Evolutionary conservation across 192 early-diverging fungal species (phyloP).

Genomic region (Rhizophagus prolifer): DNA sequence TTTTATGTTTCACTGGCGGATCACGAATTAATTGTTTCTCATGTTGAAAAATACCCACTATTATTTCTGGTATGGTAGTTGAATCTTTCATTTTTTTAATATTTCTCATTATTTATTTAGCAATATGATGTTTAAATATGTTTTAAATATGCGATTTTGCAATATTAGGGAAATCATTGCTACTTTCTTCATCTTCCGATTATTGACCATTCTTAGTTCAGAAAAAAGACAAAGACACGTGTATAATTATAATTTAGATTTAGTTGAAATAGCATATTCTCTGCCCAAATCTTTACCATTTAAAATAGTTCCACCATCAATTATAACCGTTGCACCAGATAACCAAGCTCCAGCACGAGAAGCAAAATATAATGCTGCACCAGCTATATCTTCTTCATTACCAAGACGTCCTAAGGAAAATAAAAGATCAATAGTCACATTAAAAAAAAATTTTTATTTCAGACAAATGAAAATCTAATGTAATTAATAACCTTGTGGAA

Average conservation of each 20-base stretch:
- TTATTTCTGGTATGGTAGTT: too few relatives aligned
- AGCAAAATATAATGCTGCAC: background rate
- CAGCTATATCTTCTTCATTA: slow-evolving; percentile 15
- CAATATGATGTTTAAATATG: too few relatives aligned
- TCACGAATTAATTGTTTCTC: too few relatives aligned
- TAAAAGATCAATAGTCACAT: background rate
- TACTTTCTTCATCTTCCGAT: too few relatives aligned
- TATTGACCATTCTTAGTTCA: too few relatives aligned
- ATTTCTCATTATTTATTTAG: too few relatives aligned
- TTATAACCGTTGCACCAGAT: background rate
- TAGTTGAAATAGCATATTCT: background rate
- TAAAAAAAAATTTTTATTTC: background rate
- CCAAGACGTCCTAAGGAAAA: slow-evolving; percentile 1
- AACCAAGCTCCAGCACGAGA: slow-evolving; percentile 12
- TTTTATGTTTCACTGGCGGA: too few relatives aligned
- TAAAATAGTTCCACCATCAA: slow-evolving; percentile 17
- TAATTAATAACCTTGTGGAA: background rate
- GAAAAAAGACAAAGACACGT: background rate
- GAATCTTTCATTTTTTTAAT: too few relatives aligned
- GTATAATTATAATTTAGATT: background rate
- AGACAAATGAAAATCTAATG: background rate
- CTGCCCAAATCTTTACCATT: background rate
- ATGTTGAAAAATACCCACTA: too few relatives aligned
- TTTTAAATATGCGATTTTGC: too few relatives aligned
- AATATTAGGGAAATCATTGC: too few relatives aligned